phyloP scores from a whole-genome alignment of 495 filamentous ascomycete genomes.

The Margaritispora aquatica region DNA sequence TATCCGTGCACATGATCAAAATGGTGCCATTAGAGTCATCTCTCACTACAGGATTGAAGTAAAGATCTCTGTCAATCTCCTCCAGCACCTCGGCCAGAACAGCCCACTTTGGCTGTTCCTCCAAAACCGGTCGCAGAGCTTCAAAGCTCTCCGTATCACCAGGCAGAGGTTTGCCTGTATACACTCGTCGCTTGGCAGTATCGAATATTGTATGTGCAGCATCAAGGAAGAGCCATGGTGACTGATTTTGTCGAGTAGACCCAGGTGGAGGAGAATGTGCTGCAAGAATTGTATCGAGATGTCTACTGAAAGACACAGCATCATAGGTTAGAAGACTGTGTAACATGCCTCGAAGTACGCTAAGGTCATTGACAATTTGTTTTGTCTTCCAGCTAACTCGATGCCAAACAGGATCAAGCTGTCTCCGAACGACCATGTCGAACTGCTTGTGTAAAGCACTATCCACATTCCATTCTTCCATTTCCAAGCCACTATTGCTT shows the following conservation, averaged over 20 bases:
- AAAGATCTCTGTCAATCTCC: slow-evolving; percentile 89
- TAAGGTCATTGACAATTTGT: slow-evolving; percentile 87
- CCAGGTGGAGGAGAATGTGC: slow-evolving; percentile 85
- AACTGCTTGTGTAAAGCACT: slow-evolving; percentile 91
- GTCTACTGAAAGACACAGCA: slow-evolving; percentile 84
- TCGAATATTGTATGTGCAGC: slow-evolving; percentile 92
- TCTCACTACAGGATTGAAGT: slow-evolving; percentile 66
- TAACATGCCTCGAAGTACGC: slow-evolving; percentile 78
- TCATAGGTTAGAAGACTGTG: slow-evolving; percentile 83
- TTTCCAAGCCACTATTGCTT: slow-evolving; percentile 78
- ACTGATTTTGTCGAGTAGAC: slow-evolving; percentile 79
- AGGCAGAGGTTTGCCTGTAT: slow-evolving; percentile 50
- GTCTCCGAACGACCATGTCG: slow-evolving; percentile 79
- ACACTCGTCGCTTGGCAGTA: slow-evolving; percentile 86
- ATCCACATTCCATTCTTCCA: slow-evolving; percentile 97
- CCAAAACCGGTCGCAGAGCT: slow-evolving; percentile 78
- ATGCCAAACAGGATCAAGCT: slow-evolving; percentile 96
- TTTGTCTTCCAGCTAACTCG: slow-evolving; percentile 90
- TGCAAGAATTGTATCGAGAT: slow-evolving; percentile 89
- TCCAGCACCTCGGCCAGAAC: slow-evolving; percentile 79
- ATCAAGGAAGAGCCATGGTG: slow-evolving; percentile 95
- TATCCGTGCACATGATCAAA: slow-evolving; percentile 91
- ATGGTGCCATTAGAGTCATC: slow-evolving; percentile 88
- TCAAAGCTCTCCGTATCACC: slow-evolving; percentile 39
- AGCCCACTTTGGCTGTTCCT: slow-evolving; percentile 93